phyloP scores from a whole-genome alignment of 768 basidiomycete genomes.

The Leucosporidium creatinivorum region DNA sequence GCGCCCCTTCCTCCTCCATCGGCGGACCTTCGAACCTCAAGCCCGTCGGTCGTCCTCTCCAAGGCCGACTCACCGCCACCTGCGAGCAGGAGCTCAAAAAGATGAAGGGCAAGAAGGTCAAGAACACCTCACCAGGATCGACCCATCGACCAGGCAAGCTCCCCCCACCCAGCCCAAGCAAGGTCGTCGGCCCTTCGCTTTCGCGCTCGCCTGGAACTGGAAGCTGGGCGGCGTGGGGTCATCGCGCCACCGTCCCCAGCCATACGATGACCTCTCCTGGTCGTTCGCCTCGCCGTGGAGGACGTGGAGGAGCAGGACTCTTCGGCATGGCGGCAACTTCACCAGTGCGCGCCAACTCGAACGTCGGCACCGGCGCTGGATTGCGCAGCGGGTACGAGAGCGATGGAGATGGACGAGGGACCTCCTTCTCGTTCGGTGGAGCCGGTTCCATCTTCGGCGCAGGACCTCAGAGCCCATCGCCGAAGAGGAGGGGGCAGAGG shows the following conservation, averaged over 20 bases:
- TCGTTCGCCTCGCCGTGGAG: constrained; percentile 19
- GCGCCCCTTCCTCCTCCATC: not conserved
- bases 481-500: constrained; percentile 3
- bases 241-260: constrained; percentile 1
- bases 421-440: not conserved
- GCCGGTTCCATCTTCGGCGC: constrained; percentile 3
- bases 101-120: not conserved
- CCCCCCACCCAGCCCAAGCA: constrained; percentile 28
- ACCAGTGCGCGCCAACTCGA: not conserved
- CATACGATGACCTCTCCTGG: constrained; percentile 24
- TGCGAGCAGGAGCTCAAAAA: constrained; percentile 32
- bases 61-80: constrained; percentile 28
- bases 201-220: constrained; percentile 35
- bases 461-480: constrained; percentile 20
- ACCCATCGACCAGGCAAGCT: constrained; percentile 12
- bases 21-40: not conserved
- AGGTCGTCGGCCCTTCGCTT: constrained; percentile 21
- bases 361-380: not conserved
- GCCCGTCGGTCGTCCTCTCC: constrained; percentile 17
- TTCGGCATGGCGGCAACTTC: not conserved
- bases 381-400: constrained; percentile 10
- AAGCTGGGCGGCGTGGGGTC: not conserved
- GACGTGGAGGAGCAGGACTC: constrained; percentile 9
- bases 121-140: not conserved
- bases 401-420: not conserved